Base-by-base conservation (phyloP, 257 asterid genomes). In the Penstemon eatonii region DNA sequence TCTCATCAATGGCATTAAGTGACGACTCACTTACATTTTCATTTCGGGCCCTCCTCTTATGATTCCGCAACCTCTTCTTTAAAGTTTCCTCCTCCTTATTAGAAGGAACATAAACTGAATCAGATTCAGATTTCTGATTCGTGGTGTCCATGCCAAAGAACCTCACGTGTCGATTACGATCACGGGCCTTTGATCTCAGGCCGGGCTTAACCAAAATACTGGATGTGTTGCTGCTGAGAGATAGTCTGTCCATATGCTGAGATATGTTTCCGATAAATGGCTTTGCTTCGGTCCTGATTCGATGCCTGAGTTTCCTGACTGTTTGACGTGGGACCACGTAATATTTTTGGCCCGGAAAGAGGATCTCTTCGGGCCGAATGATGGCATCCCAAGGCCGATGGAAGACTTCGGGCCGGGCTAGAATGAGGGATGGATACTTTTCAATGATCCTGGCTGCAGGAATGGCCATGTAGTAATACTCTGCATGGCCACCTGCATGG, bases 401-500 rank as follows among this genome's bases (percentile, higher is more conserved):
- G 45, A 87, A 89, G 11, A 89, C 56, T 11, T 87, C 95, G 45
- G 92, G 91, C 68, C 82, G 75, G 36, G 95, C 81, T 43, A 89
- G 70, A 33, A 75, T 43, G 74, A 78, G 82, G 8, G 87, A 67
- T 0, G 90, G 91, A 79, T 89, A 66, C 64, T 89, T 83, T 0
- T 85, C 89, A 9, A 87, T 81, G 65, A 87, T 82, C 58, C 75
- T 66, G 8, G 84, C 64, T 7, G 90, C 95, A 0, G 95, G 96
- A 18, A 82, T 60, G 4, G 92, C 96, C 96, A 87, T 89, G 89
- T 83, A 89, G 77, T 80, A 75, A 66, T 52, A 65, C 68, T 89
- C 95, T 4, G 75, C 79, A 9, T 51, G 60, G 0, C 96, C 96
- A 47, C 95, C 91, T 1, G 83, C 79, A 60, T 85, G 89, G 79